Evolutionary conservation across 371 early-diverging fungal species (phyloP).

Genomic region (Rhizopus delemar): DNA sequence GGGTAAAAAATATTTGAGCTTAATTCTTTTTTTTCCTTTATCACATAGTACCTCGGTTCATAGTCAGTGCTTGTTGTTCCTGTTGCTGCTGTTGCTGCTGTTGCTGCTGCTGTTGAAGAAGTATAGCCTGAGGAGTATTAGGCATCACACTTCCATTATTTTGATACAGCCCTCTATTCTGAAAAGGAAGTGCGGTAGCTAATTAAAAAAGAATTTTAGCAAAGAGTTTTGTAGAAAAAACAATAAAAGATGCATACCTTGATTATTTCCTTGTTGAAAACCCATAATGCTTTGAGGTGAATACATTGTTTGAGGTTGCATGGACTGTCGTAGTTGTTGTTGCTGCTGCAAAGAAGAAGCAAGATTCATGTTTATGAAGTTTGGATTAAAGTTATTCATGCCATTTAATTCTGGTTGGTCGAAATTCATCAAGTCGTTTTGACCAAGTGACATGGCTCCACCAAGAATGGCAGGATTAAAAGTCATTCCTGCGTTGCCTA

Average conservation of each 20-base stretch:
- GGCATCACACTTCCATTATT: slow-evolving; percentile 30
- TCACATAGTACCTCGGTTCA: slow-evolving; percentile 34
- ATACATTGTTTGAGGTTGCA: slow-evolving; percentile 25
- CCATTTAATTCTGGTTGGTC: slow-evolving; percentile 33
- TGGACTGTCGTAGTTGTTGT: slow-evolving; percentile 19
- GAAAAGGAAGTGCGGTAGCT: slow-evolving; percentile 27
- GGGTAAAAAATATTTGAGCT: background rate
- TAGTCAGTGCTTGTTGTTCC: slow-evolving; percentile 29
- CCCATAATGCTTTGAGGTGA: slow-evolving; percentile 33
- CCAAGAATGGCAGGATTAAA: slow-evolving; percentile 32
- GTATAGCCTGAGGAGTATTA: slow-evolving; percentile 38
- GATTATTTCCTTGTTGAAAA: slow-evolving; percentile 16
- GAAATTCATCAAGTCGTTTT: slow-evolving; percentile 25
- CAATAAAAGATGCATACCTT: slow-evolving; percentile 8
- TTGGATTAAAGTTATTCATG: slow-evolving; percentile 31
- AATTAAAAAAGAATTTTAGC: background rate
- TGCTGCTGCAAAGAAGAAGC: slow-evolving; percentile 16
- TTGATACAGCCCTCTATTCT: slow-evolving; percentile 37
- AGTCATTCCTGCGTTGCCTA: slow-evolving; percentile 18
- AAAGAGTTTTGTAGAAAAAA: background rate
- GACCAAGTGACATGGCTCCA: slow-evolving; percentile 26
- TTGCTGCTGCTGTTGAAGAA: slow-evolving; percentile 45
- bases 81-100: slow-evolving; percentile 30
- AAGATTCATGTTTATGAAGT: slow-evolving; percentile 18
- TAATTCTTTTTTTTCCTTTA: background rate